Evolutionary conservation across 352 stramenopile genomes (phyloP).

Genomic region (Pythium biforme): DNA sequence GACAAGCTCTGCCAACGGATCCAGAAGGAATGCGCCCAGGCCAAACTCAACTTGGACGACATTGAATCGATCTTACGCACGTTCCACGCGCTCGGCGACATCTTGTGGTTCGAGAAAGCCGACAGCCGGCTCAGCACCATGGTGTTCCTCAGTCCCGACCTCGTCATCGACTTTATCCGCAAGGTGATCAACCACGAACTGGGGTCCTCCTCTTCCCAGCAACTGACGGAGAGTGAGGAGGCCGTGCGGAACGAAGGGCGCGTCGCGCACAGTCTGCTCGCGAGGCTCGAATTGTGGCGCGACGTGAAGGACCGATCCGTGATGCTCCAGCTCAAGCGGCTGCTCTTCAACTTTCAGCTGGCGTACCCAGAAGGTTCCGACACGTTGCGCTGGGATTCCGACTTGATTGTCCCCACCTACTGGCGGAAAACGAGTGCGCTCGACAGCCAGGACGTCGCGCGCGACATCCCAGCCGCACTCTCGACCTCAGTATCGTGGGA

Average conservation of each 20-base stretch:
- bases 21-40: background rate
- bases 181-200: conserved; percentile 21
- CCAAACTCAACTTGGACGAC: background rate
- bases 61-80: conserved; percentile 10
- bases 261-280: conserved; percentile 4
- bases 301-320: conserved; percentile 1
- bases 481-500: conserved; percentile 2
- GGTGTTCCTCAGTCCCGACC: conserved; percentile 7
- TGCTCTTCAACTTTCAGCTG: conserved; percentile 21
- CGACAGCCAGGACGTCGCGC: no score
- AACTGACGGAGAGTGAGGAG: background rate
- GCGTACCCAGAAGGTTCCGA: conserved; percentile 5
- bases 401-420: conserved; percentile 21
- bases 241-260: conserved; percentile 10
- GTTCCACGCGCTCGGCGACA: conserved; percentile 18
- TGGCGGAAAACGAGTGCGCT: background rate
- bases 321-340: conserved; percentile 15
- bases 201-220: no score
- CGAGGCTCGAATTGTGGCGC: conserved; percentile 5
- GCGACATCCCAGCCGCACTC: background rate
- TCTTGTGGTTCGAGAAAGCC: conserved; percentile 17
- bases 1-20: background rate
- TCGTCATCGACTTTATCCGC: conserved; percentile 23
- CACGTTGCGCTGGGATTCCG: conserved; percentile 4
- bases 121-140: background rate